A percentile compares a stretch with the other conserved stretches of the same genome.
Evolutionary conservation across 2,329 filamentous ascomycete genomes (phyloP).

Genomic region (Endoconidiophora polonica): DNA sequence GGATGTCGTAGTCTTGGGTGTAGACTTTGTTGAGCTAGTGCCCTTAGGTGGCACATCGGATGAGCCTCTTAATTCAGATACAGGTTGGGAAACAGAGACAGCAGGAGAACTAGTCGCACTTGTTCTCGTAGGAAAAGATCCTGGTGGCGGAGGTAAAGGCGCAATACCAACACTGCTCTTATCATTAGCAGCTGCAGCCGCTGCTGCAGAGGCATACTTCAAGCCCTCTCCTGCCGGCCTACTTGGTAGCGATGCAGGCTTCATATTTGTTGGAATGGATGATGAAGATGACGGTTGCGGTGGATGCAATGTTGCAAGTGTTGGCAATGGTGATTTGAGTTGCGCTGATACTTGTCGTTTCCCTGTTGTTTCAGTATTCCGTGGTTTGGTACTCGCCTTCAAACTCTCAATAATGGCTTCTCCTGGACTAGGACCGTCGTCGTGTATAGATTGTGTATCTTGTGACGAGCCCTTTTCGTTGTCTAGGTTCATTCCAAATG

Average conservation of each 20-base stretch:
- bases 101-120: conserved; percentile 40
- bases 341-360: conserved; percentile 68
- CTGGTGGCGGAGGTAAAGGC: conserved; percentile 79
- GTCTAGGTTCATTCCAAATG: conserved; percentile 64
- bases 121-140: conserved; percentile 30
- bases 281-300: conserved; percentile 41
- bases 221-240: conserved; percentile 76
- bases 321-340: conserved; percentile 86
- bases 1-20: conserved; percentile 9
- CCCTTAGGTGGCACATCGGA: conserved; percentile 26
- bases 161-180: conserved; percentile 81
- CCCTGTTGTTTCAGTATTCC: conserved; percentile 35
- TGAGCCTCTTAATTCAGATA: conserved; percentile 20
- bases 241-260: conserved; percentile 74
- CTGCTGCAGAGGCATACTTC: conserved; percentile 93
- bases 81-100: conserved; percentile 29
- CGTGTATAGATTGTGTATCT: conserved; percentile 81
- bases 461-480: conserved; percentile 86
- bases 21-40: conserved; percentile 21
- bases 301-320: conserved; percentile 74
- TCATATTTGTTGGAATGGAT: conserved; percentile 60
- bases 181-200: conserved; percentile 79
- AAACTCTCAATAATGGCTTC: conserved; percentile 11
- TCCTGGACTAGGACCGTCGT: conserved; percentile 42
- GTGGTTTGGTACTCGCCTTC: conserved; percentile 25